These are phyloP conservation scores for Anthracocystis panici-leucophaei DNA, from an alignment of 1,284 basidiomycete species.

Conservation along the genomic window DNA sequence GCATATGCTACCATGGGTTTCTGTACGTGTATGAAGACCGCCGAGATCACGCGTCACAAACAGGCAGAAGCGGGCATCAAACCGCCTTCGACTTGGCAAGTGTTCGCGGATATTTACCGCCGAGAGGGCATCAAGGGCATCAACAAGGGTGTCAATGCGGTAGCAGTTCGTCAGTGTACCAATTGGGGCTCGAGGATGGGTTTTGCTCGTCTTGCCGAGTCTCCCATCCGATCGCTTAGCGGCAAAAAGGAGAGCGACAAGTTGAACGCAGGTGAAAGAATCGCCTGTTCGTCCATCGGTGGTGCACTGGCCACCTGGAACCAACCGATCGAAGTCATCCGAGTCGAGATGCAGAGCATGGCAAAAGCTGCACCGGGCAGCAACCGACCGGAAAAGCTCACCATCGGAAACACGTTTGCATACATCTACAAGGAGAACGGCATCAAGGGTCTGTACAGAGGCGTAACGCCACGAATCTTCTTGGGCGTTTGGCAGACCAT, in stretches of 20 bases:
- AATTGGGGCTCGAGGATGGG: slow-evolving; percentile 99
- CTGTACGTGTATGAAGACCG: slow-evolving; percentile 78
- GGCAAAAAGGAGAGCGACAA: slow-evolving; percentile 81
- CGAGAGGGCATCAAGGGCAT: slow-evolving; percentile 94
- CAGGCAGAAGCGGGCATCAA: slow-evolving; percentile 88
- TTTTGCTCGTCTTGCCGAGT: slow-evolving; percentile 92
- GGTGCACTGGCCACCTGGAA: slow-evolving; percentile 99
- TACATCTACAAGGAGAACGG: slow-evolving; percentile 98
- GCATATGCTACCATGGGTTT: slow-evolving; percentile 99
- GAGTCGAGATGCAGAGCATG: slow-evolving; percentile 99
- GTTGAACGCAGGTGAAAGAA: slow-evolving; percentile 85
- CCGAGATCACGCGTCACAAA: slow-evolving; percentile 97
- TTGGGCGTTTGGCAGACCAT: slow-evolving; percentile 96
- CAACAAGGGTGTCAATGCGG: slow-evolving; percentile 99
- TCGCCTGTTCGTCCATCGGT: slow-evolving; percentile 86
- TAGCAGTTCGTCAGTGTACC: slow-evolving; percentile 92
- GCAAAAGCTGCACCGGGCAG: slow-evolving; percentile 79
- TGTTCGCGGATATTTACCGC: slow-evolving; percentile 93
- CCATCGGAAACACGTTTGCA: slow-evolving; percentile 84
- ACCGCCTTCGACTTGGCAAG: slow-evolving; percentile 86
- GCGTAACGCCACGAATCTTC: slow-evolving; percentile 94
- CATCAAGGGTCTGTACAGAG: slow-evolving; percentile 95
- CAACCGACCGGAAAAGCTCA: slow-evolving; percentile 87
- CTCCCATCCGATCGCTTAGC: slow-evolving; percentile 79
- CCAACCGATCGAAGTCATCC: slow-evolving; percentile 97